phyloP scores from a whole-genome alignment of 108 stramenopile species.

The Fragilaria radians region DNA sequence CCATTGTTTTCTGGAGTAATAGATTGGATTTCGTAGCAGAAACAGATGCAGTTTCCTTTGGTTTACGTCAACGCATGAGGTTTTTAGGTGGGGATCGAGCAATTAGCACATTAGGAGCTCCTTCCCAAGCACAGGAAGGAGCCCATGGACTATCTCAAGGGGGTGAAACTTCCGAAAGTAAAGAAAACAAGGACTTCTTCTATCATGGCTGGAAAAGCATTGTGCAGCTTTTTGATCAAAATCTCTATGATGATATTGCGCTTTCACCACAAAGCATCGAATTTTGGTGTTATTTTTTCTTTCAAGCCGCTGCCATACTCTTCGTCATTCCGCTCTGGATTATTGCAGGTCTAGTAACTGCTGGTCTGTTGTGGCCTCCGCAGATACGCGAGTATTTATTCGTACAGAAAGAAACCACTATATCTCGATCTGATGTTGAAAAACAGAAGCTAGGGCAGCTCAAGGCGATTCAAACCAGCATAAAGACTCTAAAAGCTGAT shows the following conservation, averaged over 20 bases:
- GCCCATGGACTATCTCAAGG: conserved; percentile 1
- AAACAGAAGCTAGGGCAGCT: conserved; percentile 60
- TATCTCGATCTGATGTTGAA: conserved; percentile 62
- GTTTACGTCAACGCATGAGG: conserved; percentile 21
- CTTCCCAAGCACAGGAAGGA: conserved; percentile 18
- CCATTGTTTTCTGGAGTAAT: conserved; percentile 83
- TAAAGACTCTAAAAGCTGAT: conserved; percentile 50
- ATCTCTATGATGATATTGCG: conserved; percentile 53
- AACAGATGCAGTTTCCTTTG: conserved; percentile 57
- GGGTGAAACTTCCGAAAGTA: not conserved
- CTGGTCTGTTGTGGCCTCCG: conserved; percentile 79
- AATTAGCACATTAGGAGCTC: conserved; percentile 11
- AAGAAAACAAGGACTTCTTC: conserved; percentile 16
- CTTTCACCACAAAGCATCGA: conserved; percentile 30
- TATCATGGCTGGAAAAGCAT: conserved; percentile 48
- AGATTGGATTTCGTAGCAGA: conserved; percentile 78
- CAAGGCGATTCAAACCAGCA: conserved; percentile 47
- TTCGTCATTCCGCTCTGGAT: conserved; percentile 75
- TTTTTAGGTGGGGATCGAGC: not conserved
- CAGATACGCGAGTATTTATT: conserved; percentile 78
- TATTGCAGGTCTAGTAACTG: conserved; percentile 49
- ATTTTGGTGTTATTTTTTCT: conserved; percentile 39
- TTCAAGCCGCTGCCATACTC: conserved; percentile 44
- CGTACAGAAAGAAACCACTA: conserved; percentile 56
- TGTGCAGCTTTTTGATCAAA: conserved; percentile 52